A percentile compares a stretch with the other conserved stretches of the same genome.
Conservation (phyloP, 768 basidiomycete genomes). For the Mycena pura region DNA sequence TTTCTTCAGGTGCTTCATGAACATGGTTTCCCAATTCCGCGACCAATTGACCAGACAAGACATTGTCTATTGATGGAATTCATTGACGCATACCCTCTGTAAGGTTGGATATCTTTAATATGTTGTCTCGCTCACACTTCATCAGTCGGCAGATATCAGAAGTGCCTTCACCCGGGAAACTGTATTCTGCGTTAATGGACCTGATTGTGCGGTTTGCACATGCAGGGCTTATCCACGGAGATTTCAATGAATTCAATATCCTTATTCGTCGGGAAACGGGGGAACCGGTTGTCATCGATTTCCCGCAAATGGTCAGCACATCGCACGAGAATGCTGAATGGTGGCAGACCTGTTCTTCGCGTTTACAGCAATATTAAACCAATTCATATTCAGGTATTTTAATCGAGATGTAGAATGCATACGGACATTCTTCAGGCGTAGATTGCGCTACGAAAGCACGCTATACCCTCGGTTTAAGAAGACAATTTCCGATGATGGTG, state of each 20-base stretch:
- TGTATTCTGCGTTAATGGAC: constrained; percentile 94
- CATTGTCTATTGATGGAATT: constrained; percentile 98
- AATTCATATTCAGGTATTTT: constrained; percentile 80
- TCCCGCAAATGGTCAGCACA: constrained; percentile 99
- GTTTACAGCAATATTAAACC: constrained; percentile 10
- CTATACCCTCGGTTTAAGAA: constrained; percentile 88
- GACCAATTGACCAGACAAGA: constrained; percentile 91
- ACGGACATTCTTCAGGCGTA: constrained; percentile 85
- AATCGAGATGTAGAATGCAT: constrained; percentile 98
- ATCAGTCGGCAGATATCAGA: constrained; percentile 85
- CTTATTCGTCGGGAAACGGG: constrained; percentile 79
- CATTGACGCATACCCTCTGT: constrained; percentile 95
- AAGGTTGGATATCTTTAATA: constrained; percentile 35
- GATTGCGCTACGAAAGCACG: constrained; percentile 92
- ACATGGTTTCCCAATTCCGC: constrained; percentile 91
- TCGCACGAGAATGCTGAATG: constrained; percentile 97
- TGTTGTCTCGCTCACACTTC: constrained; percentile 7
- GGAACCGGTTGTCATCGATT: constrained; percentile 94
- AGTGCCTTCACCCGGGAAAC: constrained; percentile 83
- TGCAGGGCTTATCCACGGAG: constrained; percentile 96
- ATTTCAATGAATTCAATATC: constrained; percentile 99
- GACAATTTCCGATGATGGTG: constrained; percentile 52
- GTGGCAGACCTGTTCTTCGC: constrained; percentile 49
- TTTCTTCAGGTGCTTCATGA: constrained; percentile 82
- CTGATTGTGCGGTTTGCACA: constrained; percentile 93